These are phyloP conservation scores for Chlamydomonas applanata DNA, from an alignment of 139 green algal species.

Conservation along the genomic window DNA sequence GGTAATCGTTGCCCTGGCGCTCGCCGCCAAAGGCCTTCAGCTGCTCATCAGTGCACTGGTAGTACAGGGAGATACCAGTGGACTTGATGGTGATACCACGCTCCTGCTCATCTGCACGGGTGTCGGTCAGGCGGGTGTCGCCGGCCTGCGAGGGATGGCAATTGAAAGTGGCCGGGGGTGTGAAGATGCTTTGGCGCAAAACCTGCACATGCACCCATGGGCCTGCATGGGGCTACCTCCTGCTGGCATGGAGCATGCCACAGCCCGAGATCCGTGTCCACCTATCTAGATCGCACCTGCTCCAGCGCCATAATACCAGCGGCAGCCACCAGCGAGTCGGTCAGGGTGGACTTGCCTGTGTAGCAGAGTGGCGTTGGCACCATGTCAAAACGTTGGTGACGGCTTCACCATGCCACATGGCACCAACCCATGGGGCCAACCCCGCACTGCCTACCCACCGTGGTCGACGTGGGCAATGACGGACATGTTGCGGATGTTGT, in stretches of 20 bases:
- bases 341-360: slow-evolving; percentile 92
- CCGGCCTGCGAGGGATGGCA: slow-evolving; percentile 77
- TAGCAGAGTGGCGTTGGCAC: not conserved
- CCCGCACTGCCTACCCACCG: slow-evolving; percentile 44
- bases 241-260: too few relatives aligned
- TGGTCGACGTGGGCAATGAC: slow-evolving; percentile 94
- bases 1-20: slow-evolving; percentile 88
- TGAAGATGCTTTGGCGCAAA: too few relatives aligned
- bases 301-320: slow-evolving; percentile 98
- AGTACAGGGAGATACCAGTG: slow-evolving; percentile 99
- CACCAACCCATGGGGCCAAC: not conserved
- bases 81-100: slow-evolving; percentile 99
- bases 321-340: slow-evolving; percentile 97
- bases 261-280: too few relatives aligned
- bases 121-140: slow-evolving; percentile 92
- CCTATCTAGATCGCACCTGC: slow-evolving; percentile 42
- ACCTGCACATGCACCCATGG: too few relatives aligned
- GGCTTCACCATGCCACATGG: not conserved
- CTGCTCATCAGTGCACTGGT: slow-evolving; percentile 79
- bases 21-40: slow-evolving; percentile 72
- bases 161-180: too few relatives aligned
- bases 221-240: too few relatives aligned
- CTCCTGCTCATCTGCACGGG: slow-evolving; percentile 97
- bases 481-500: slow-evolving; percentile 92
- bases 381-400: slow-evolving; percentile 12